Base-by-base conservation (phyloP, 192 early-diverging fungal species). In the Pilaira anomala region DNA sequence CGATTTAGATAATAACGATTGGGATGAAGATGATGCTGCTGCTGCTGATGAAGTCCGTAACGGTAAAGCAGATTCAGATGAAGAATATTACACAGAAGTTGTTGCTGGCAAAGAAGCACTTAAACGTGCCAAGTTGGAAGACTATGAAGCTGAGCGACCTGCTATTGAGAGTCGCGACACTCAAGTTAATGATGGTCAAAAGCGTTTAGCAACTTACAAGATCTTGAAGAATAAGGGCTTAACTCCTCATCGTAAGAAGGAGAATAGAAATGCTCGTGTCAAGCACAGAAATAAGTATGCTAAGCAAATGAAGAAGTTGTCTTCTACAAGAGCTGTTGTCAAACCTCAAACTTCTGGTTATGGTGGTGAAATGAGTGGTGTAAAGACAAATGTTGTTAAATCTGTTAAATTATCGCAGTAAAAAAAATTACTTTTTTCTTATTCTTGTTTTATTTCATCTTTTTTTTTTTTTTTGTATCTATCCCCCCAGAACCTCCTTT, bases 211-310 rank as follows among this genome's bases (percentile, higher is more conserved):
- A 29, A 88, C 85, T 59, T 94, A 88, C 77, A 84, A 91, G 62
- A 98, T 98, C 67, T 82, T 96, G 67, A 89, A 93, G 76, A 98
- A 98, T 82, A 91, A 93, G 80, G 97, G 97, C 59, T 83, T 98
- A 51, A 92, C 89, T 28, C 95, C 94, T 33, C 82, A 85, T 54
- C 91, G 97, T 60, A 88, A 87, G 72, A 95, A 96, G 85, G 91
- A 93, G 48, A 79, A 92, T 68, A 88, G 93, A 73, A 98, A 98
- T 77, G 86, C 93, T 55, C 87, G 97, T 73, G 94, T 98, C 71
- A 95, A 95, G 82, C 85, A 91, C 61, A 80, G 91, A 22, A 85
- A 85, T 68, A 90, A 90, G 78, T 98, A 84, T 81, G 95, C 93
- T 67, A 82, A 86, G 76, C 90, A 90, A 44, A 81, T 87, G 76